Evolutionary conservation across 768 basidiomycete genomes (phyloP), one percentile per base, ranked within the genome.

Genomic region (Phaeotremella fagi): DNA sequence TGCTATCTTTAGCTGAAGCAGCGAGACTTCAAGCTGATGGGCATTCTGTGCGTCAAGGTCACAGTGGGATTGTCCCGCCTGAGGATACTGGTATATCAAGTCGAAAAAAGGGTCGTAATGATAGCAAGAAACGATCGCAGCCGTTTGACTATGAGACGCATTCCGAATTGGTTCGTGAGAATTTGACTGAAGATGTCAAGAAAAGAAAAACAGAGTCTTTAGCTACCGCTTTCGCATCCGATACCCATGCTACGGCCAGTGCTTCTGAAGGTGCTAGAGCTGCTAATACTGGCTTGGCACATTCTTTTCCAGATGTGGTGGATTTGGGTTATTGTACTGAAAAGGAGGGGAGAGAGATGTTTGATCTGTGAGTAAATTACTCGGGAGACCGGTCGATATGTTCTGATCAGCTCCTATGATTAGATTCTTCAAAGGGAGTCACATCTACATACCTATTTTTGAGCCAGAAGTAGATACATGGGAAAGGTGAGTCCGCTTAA

Each of bases 301-400:
- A 35, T 22, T 28, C 48, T 12, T 55, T 55, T 33, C 23, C 36
- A n/a, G 51, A 53, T 37, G 50, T 51, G 3, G 56, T 58, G 14
- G 45, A 46, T 31, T 15, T 58, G 35, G 56, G 56, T 15, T 53
- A 33, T 11, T 58, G 56, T 48, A 42, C 50, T 3, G 56, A 58
- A 28, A 31, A 26, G 6, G 33, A 44, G 6, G 56, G 45, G 3
- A 48, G 37, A 22, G 27, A 29, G 27, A 27, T 58, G 37, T 58
- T 52, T 35, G 41, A 49, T 15, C 20, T 36, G 56, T 58, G 26
- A 35, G 50, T 57, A 37, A 24, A 14, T 50, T 12, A 18, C 24
- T n/a, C n/a, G n/a, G n/a, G 9, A 26, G 14, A n/a, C 33, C n/a
- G 14, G 36, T 22, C 42, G 5, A 27, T 28, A 37, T 56, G 25